Base-by-base conservation (phyloP, 78 protist genomes). In the Thecamonas trahens region DNA sequence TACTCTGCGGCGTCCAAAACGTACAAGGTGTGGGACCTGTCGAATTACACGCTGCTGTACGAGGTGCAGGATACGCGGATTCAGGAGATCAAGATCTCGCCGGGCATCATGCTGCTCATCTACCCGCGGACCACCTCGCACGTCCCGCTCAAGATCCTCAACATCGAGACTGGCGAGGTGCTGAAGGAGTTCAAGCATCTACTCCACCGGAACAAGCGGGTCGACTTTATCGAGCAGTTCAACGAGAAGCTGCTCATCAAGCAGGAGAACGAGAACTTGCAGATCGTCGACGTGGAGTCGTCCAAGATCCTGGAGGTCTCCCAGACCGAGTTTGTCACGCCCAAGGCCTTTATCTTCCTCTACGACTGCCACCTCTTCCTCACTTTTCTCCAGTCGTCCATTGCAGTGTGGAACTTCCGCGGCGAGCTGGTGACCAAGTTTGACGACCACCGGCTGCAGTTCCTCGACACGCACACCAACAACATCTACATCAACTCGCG, bases 141-240 rank as follows among this genome's bases (percentile, higher is more conserved):
- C 17, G n/a, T 50, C 32, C 71, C 70, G 17, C 6, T 63, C 9
- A 2, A 17, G n/a, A 32, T 63, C 39, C 22, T 63, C 44, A 28
- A 40, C 32, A 47, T 63, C 45, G 62, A 29, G 29, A 35, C 7
- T 0, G 67, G 67, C 28, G 17, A 28, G 37, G 37, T 37, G 26
- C 5, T 14, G 13, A n/a, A 61, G 26, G 38, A 6, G 22, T 13
- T 11, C 61, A 6, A 31, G 6, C n/a, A 13, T 6, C 40, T 44
- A 32, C 22, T 64, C 24, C 9, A 34, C 45, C 57, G 70, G 7
- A 6, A 7, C 22, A 1, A 4, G 15, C 20, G 5, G 26, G 28
- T 64, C 32, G 60, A n/a, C n/a, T 7, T 64, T n/a, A 22, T 64
- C 49, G 70, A 64, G 59, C 70, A 34, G 32, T 64, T 64, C 70